These are phyloP conservation scores for Cyberlindnera meyerae DNA, from an alignment of 805 yeast species.

Conservation along the genomic window DNA sequence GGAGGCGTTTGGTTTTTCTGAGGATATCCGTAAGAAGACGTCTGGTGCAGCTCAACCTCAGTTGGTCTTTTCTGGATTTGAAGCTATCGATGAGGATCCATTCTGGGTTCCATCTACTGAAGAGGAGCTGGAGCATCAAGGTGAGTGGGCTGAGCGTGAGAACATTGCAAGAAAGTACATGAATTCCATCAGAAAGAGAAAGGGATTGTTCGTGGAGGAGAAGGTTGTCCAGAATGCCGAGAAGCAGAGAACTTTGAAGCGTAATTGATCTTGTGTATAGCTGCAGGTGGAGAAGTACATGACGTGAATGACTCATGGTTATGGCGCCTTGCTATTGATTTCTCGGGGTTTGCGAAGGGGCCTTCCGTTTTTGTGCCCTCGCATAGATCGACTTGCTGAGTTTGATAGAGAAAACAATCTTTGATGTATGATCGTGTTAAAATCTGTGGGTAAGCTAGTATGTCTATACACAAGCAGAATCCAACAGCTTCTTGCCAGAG, in stretches of 20 bases:
- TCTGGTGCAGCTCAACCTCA: conserved; percentile 98
- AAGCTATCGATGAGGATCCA: conserved; percentile 85
- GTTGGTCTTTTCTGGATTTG: conserved; percentile 83
- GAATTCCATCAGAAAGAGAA: conserved; percentile 74
- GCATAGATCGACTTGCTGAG: no score
- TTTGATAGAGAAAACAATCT: no score
- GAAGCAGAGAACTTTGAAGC: conserved; percentile 84
- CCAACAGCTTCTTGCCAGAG: no score
- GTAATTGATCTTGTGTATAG: conserved; percentile 35
- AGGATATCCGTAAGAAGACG: conserved; percentile 86
- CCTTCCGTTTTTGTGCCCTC: no score
- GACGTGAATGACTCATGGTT: no score
- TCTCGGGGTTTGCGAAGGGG: no score
- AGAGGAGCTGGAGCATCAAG: conserved; percentile 89
- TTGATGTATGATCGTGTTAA: no score
- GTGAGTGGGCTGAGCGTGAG: conserved; percentile 88
- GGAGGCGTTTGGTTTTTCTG: conserved; percentile 95
- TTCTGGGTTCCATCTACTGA: conserved; percentile 99
- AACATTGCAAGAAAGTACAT: conserved; percentile 85
- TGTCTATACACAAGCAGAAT: no score
- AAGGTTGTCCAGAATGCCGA: conserved; percentile 90
- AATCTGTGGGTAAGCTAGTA: no score
- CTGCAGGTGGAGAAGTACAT: neutral
- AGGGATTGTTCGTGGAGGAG: conserved; percentile 86
- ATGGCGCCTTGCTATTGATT: no score